Base-by-base conservation (phyloP, 805 yeast genomes). In the Alloascoidea hylecoeti region DNA sequence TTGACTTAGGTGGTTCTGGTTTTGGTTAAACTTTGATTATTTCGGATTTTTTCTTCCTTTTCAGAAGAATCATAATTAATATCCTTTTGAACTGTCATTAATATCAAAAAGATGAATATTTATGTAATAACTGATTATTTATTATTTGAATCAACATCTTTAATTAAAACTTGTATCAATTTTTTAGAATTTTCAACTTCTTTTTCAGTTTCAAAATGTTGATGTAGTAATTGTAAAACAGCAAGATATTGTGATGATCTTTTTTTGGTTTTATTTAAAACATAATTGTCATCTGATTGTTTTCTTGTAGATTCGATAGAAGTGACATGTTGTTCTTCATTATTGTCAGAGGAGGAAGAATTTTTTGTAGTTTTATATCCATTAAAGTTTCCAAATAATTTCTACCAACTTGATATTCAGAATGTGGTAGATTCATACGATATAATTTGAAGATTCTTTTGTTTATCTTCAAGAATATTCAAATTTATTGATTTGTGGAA, bases 221-320 rank as follows among this genome's bases (percentile, higher is more conserved):
- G 51, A 39, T 65, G 50, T 39, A 64, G 66, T 33, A 86, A 63
- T 43, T 80, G 79, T 44, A 83, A 57, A 4, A 85, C 86, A 3
- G 92, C 85, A 18, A 85, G 60, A 52, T 84, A 83, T 53, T 85
- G 94, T 16, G 85, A 52, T 30, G 85, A 64, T 36, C 95, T 63
- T 45, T 69, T 75, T 54, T 85, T 85, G 35, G 80, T 89, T 42
- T 70, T 70, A 34, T 70, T 69, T 48, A 83, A 65, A 0, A 94
- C 94, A 50, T 72, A 79, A 49, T 83, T 94, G 13, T 62, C 58
- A 46, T 83, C 82, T 17, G 84, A 63, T 37, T 68, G 68, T n/a
- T 55, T 48, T 41, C 68, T 63, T 0, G 89, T 84, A 12, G 51
- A 53, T 1, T 49, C 52, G 14, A 83, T 52, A 45, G 78, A 72